Base-by-base conservation (phyloP, 2,329 filamentous ascomycete species). In the Furcasterigmium sp. region DNA sequence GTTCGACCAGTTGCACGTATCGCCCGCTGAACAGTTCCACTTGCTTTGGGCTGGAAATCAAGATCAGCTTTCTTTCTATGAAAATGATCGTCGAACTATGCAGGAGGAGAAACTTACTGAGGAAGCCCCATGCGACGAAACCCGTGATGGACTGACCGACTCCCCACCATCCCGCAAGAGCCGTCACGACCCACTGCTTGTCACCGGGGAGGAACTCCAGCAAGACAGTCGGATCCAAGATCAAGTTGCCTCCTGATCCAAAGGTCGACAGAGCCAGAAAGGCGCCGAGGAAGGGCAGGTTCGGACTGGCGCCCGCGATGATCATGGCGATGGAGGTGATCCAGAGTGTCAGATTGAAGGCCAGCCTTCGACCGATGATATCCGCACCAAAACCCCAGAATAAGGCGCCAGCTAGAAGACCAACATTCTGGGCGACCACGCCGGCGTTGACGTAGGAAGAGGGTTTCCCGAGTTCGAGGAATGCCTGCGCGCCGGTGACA, bases 321-420 rank as follows among this genome's bases (percentile, higher is more conserved):
- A 84, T 75, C 3, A 74, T 75, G 39, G 82, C 80, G 6, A 78
- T 54, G 3, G 73, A 72, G 48, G 74, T 78, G 36, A 83, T 64
- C 45, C 84, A 68, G 4, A 85, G 62, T 3, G 76, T 78, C 8
- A 75, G 59, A 49, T 84, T 84, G 64, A 85, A 85, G 1, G 82
- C 81, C 50, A 76, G 76, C 46, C 75, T 72, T 15, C 81, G 67
- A 2, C 80, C 81, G 42, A 85, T 78, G 19, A 84, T 71, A 51
- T 85, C 81, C 9, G 78, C 79, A 3, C 69, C 70, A 18, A 82
- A 57, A 1, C 80, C 80, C 80, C 81, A 85, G 58, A 84, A 84
- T 15, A 83, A 56, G 4, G 77, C 77, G 3, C 78, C 73, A 2
- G 65, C 48, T 43, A 67, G 62, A 62, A 68, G 67, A 4, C 69